Evolutionary conservation across 2,329 filamentous ascomycete species (phyloP).

Genomic region (Penicillium sp.): DNA sequence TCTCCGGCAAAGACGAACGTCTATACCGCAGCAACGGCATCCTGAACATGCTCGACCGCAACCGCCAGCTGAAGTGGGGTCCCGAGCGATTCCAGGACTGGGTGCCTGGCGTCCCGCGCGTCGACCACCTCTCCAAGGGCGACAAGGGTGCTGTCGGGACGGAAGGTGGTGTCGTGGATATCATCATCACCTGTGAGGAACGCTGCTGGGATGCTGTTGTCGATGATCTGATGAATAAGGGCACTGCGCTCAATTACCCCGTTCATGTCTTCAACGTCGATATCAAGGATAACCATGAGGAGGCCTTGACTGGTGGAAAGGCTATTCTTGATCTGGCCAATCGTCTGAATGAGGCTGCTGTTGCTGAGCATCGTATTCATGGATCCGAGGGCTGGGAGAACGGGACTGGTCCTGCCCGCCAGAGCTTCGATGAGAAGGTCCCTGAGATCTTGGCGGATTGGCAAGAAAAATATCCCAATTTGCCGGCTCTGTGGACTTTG

Average conservation of each 20-base stretch:
- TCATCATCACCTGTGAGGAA: constrained; percentile 96
- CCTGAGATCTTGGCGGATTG: constrained; percentile 84
- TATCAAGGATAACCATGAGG: constrained; percentile 96
- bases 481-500: constrained; percentile 87
- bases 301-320: constrained; percentile 78
- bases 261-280: constrained; percentile 98
- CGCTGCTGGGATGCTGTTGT: constrained; percentile 96
- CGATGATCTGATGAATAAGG: constrained; percentile 80
- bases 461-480: constrained; percentile 88
- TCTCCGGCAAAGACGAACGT: constrained; percentile 72
- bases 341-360: constrained; percentile 69
- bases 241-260: constrained; percentile 75
- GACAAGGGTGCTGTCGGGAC: constrained; percentile 71
- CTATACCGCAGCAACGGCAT: constrained; percentile 88
- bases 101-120: constrained; percentile 73
- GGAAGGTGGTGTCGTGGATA: constrained; percentile 80
- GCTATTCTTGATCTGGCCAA: constrained; percentile 88
- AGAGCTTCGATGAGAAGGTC: constrained; percentile 82
- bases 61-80: constrained; percentile 84
- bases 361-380: constrained; percentile 61
- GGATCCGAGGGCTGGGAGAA: constrained; percentile 61
- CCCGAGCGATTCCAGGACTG: constrained; percentile 98
- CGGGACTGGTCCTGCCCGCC: constrained; percentile 57
- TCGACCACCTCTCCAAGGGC: constrained; percentile 59
- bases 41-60: constrained; percentile 89